Evolutionary conservation across 2,329 filamentous ascomycete species (phyloP).

Genomic region (Thermothelomyces thermophilus): DNA sequence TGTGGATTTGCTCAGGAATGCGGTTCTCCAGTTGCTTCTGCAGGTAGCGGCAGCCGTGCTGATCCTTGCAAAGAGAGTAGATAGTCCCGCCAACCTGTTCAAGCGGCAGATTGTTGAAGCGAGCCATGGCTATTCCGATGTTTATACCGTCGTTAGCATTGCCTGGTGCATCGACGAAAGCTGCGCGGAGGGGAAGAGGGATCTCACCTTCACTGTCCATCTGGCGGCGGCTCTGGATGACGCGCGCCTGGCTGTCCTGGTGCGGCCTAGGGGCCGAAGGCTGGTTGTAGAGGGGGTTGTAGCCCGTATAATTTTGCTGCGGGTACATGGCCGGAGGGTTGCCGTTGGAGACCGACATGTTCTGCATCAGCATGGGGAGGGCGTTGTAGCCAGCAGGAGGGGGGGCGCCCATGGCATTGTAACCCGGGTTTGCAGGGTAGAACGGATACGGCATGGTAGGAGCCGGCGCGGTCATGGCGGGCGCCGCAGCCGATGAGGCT

Average conservation of each 20-base stretch:
- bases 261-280: slow-evolving; percentile 40
- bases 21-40: slow-evolving; percentile 96
- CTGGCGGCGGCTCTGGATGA: slow-evolving; percentile 68
- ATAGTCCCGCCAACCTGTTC: slow-evolving; percentile 78
- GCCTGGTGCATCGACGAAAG: neutral
- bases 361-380: slow-evolving; percentile 61
- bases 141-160: slow-evolving; percentile 32
- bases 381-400: slow-evolving; percentile 33
- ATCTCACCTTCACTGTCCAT: slow-evolving; percentile 63
- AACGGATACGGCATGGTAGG: slow-evolving; percentile 24
- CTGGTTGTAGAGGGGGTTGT: slow-evolving; percentile 40
- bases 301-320: slow-evolving; percentile 52
- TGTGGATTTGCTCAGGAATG: slow-evolving; percentile 72
- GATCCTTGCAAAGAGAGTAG: slow-evolving; percentile 90
- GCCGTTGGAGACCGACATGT: slow-evolving; percentile 50
- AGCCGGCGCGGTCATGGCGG: slow-evolving; percentile 28
- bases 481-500: slow-evolving; percentile 24
- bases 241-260: slow-evolving; percentile 68
- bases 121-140: slow-evolving; percentile 55
- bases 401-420: slow-evolving; percentile 27
- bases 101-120: slow-evolving; percentile 76
- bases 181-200: neutral
- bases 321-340: slow-evolving; percentile 41
- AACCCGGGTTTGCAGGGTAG: slow-evolving; percentile 26
- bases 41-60: slow-evolving; percentile 92